Conservation (phyloP, 495 filamentous ascomycete species). For the Tetracladium marchalianum region DNA sequence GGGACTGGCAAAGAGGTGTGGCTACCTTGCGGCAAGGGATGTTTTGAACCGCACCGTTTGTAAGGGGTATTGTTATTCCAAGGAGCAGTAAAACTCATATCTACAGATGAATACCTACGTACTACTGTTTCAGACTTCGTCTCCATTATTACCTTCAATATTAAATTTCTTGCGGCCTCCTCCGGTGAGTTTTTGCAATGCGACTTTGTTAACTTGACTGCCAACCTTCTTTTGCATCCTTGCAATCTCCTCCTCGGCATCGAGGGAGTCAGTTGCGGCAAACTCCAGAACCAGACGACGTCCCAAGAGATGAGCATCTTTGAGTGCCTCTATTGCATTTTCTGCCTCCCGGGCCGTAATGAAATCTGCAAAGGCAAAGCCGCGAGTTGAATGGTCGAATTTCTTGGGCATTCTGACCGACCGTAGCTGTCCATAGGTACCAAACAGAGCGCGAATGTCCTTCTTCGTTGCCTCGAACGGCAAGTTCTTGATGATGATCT, state of each 20-base stretch:
- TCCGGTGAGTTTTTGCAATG: constrained; percentile 76
- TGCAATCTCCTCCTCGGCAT: constrained; percentile 91
- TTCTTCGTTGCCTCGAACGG: constrained; percentile 89
- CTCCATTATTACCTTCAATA: constrained; percentile 36
- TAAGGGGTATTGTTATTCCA: constrained; percentile 3
- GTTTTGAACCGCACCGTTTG: not conserved
- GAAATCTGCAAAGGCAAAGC: constrained; percentile 97
- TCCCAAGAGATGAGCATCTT: constrained; percentile 88
- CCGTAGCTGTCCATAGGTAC: constrained; percentile 81
- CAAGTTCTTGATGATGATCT: constrained; percentile 97
- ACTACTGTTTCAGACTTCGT: constrained; percentile 12
- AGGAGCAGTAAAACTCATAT: not conserved
- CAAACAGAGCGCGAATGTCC: constrained; percentile 76
- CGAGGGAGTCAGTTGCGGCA: constrained; percentile 71
- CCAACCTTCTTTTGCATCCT: constrained; percentile 93
- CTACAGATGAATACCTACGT: constrained; percentile 4
- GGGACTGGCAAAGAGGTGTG: not conserved
- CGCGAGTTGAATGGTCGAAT: constrained; percentile 75
- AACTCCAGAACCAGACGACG: constrained; percentile 83
- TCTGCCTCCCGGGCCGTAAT: constrained; percentile 84
- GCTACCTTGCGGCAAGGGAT: constrained; percentile 1
- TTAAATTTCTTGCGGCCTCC: constrained; percentile 78
- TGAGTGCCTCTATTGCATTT: constrained; percentile 82
- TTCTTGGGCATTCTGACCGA: constrained; percentile 92
- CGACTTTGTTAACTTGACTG: constrained; percentile 76